Evolutionary conservation across 2,329 filamentous ascomycete species (phyloP).

Genomic region (Penicillium oxalicum): DNA sequence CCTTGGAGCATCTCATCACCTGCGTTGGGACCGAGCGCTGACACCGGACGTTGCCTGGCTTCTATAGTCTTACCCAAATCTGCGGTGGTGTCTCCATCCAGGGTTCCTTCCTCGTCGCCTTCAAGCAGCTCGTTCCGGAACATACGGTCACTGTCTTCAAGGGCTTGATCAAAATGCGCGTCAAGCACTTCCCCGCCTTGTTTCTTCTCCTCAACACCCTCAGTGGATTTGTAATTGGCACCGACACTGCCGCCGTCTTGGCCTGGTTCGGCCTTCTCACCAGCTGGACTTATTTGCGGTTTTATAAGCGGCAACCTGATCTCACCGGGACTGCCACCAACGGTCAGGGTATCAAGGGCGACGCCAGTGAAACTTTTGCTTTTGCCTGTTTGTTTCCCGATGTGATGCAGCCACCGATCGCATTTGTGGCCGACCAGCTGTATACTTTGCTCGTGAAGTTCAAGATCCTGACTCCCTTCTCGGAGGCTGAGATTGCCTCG

Average conservation of each 20-base stretch:
- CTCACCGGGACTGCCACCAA: constrained; percentile 50
- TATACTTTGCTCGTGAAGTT: constrained; percentile 70
- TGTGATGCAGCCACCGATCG: constrained; percentile 69
- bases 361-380: constrained; percentile 92
- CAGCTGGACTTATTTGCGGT: constrained; percentile 93
- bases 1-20: neutral
- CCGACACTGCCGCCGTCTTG: constrained; percentile 72
- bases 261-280: constrained; percentile 75
- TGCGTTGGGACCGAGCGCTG: constrained; percentile 8
- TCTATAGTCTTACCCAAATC: constrained; percentile 66
- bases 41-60: constrained; percentile 12
- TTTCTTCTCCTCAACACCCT: constrained; percentile 67
- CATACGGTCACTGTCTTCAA: constrained; percentile 94
- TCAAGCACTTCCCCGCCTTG: constrained; percentile 72
- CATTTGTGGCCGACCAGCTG: constrained; percentile 65
- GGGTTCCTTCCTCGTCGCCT: constrained; percentile 89
- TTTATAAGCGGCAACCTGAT: constrained; percentile 68
- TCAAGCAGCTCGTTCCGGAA: constrained; percentile 94
- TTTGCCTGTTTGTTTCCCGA: constrained; percentile 95
- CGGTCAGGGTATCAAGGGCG: constrained; percentile 63
- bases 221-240: constrained; percentile 58
- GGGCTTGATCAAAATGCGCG: constrained; percentile 80
- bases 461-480: constrained; percentile 78
- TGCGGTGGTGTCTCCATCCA: constrained; percentile 85
- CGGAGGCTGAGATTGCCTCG: constrained; percentile 68